Evolutionary conservation across 1,139 yeast genomes (phyloP).

Genomic region (Waltiozyma solani): DNA sequence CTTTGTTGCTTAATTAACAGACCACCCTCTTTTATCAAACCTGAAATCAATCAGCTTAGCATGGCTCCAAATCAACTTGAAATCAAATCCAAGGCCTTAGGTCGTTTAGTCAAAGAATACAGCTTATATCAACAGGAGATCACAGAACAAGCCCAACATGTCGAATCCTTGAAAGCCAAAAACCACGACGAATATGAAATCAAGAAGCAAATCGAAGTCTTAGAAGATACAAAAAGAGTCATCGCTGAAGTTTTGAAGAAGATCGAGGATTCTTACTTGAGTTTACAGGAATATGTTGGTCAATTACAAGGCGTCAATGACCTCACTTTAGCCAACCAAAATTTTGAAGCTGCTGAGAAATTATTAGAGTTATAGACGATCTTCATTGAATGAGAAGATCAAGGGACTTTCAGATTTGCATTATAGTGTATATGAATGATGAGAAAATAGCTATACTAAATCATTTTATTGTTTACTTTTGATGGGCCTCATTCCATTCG

Average conservation of each 20-base stretch:
- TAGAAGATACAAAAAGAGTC: conserved; percentile 61
- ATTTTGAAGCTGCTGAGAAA: conserved; percentile 17
- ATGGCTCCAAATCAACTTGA: conserved; percentile 77
- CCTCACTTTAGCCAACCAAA: conserved; percentile 18
- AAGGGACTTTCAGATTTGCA: too few relatives aligned
- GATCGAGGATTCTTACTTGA: conserved; percentile 32
- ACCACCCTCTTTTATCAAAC: too few relatives aligned
- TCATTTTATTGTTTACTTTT: too few relatives aligned
- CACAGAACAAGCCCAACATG: conserved; percentile 45
- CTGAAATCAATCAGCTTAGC: too few relatives aligned
- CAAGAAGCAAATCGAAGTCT: conserved; percentile 54
- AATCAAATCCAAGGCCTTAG: conserved; percentile 67
- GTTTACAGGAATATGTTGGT: not conserved
- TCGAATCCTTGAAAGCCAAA: conserved; percentile 29
- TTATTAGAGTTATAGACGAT: too few relatives aligned
- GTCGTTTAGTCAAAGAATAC: conserved; percentile 67
- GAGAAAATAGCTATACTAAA: too few relatives aligned
- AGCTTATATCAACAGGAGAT: conserved; percentile 54
- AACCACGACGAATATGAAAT: conserved; percentile 60
- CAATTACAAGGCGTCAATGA: conserved; percentile 5
- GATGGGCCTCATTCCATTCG: conserved; percentile 49
- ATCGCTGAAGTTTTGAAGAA: conserved; percentile 51
- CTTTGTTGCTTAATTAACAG: too few relatives aligned
- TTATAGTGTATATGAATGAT: too few relatives aligned
- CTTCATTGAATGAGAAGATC: too few relatives aligned